phyloP scores from a whole-genome alignment of 139 green algal species.

The Coelastrella sp. region DNA sequence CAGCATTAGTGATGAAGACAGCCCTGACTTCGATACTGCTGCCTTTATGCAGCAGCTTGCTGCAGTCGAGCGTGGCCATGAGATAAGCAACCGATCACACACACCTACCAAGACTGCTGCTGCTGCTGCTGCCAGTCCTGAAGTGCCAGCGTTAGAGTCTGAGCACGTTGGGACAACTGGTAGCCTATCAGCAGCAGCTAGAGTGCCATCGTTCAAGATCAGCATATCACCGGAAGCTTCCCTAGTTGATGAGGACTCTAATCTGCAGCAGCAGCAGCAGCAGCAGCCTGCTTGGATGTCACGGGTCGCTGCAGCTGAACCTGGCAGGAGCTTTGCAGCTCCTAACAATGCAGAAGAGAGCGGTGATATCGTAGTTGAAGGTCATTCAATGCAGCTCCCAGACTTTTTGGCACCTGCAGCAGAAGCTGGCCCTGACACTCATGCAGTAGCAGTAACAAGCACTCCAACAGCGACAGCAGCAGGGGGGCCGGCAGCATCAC shows the following conservation, averaged over 20 bases:
- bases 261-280: conserved; percentile 2
- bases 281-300: background rate
- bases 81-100: background rate
- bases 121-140: background rate
- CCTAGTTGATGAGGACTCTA: background rate
- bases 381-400: conserved; percentile 29
- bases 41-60: background rate
- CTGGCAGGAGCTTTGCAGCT: background rate
- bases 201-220: background rate
- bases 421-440: background rate
- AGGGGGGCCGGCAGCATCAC: background rate
- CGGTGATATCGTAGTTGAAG: conserved; percentile 37
- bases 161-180: background rate
- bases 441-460: background rate
- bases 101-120: background rate
- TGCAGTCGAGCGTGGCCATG: background rate
- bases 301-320: background rate
- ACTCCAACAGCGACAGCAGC: background rate
- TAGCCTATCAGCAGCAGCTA: too few relatives aligned
- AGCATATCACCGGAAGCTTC: background rate
- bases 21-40: background rate
- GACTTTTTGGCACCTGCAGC: background rate
- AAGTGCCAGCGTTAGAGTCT: background rate
- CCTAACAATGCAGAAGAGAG: conserved; percentile 10
- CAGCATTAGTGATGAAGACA: background rate